Base-by-base conservation (phyloP, 1,284 basidiomycete species). In the Takashimella tepidaria region DNA sequence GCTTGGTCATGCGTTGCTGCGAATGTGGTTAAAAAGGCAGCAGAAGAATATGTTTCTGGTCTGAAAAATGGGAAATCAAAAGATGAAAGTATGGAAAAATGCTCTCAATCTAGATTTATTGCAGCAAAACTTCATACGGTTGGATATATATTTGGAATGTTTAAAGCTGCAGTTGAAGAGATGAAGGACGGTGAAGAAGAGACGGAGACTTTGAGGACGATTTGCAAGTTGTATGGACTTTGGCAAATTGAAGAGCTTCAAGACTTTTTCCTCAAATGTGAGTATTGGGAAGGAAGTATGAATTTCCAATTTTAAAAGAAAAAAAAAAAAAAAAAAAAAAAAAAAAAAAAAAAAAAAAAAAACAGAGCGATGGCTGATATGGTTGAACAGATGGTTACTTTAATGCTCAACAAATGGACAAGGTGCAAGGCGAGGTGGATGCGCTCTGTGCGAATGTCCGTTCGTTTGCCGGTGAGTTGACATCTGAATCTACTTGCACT, bases 171-270 rank as follows among this genome's bases (percentile, higher is more conserved):
- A 1, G 58, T 60, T 31, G 55, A 50, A 44, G 71, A 58, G 26
- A 49, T 63, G 54, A 58, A 63, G 23, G 42, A 51, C 8, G 44
- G 47, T 12, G 43, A 55, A 19, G 71, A 74, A 61, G 31, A 37
- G 31, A 72, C 65, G 45, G 70, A 74, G 23, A 66, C 73, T 25
- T 60, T 78, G 47, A 54, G 62, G 49, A 72, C 67, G 5, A 65
- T 76, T 41, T 75, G 72, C 52, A 61, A 62, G 48, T 61, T 79
- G 41, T 80, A 79, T 59, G 78, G 79, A n/a, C 69, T 80, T 12
- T 81, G 80, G 79, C 76, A 79, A 64, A 77, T 81, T 61, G 81
- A 82, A 66, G 80, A 82, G 74, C 79, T 80, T 68, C 79, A 78
- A 45, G 78, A 75, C 26, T 76, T 77, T 62, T 81, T 82, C 74